A percentile compares a stretch with the other conserved stretches of the same genome.
phyloP scores from a whole-genome alignment of 2,329 filamentous ascomycete genomes.

The Cercospora zeina region DNA sequence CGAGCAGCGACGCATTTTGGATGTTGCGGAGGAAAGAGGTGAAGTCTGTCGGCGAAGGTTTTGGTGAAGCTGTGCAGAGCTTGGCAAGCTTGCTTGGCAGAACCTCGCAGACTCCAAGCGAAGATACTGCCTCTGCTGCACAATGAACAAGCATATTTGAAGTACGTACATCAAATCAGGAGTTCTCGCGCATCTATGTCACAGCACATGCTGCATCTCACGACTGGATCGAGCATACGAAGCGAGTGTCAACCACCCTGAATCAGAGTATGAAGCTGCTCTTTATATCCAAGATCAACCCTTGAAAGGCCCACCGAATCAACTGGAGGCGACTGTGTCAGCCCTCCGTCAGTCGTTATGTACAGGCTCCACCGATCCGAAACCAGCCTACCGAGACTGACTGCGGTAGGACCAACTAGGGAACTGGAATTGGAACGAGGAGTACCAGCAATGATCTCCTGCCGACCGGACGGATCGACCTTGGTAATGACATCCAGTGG shows the following conservation, averaged over 20 bases:
- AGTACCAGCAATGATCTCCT: neutral
- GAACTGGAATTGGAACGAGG: slow-evolving; percentile 5
- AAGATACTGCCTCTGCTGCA: neutral
- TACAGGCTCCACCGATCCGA: slow-evolving; percentile 19
- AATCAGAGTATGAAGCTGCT: neutral
- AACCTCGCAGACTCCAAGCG: neutral
- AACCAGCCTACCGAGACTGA: slow-evolving; percentile 10
- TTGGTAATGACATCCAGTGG: neutral
- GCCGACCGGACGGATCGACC: neutral
- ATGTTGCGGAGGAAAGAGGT: neutral
- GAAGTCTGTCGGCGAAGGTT: slow-evolving; percentile 2
- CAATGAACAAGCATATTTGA: neutral
- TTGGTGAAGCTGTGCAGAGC: neutral
- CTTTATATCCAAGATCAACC: neutral
- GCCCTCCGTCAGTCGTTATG: slow-evolving; percentile 5
- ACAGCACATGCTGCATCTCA: too few relatives aligned
- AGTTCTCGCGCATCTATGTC: too few relatives aligned
- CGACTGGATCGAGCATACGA: too few relatives aligned
- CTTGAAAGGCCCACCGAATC: slow-evolving; percentile 1
- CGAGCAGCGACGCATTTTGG: neutral
- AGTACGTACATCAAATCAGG: neutral
- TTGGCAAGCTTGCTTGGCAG: neutral
- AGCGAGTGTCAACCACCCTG: too few relatives aligned
- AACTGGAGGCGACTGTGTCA: neutral
- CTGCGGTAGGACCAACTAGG: slow-evolving; percentile 15